Conservation (phyloP, 2,329 filamentous ascomycete species). For the Knoxdaviesia capensis region DNA sequence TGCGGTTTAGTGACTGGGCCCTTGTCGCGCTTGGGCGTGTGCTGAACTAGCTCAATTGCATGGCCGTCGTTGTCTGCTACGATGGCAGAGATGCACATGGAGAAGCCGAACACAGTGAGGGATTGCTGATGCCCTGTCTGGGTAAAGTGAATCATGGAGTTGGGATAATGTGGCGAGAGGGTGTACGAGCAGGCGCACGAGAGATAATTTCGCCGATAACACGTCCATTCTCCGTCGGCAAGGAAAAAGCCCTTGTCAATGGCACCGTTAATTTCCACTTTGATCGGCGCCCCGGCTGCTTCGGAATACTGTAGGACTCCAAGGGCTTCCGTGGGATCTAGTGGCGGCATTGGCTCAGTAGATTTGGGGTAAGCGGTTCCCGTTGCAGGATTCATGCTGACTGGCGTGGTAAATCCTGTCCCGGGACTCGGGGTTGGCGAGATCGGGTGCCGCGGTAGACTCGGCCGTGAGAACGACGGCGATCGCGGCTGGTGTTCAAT, state of each 20-base stretch:
- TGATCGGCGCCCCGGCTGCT: conserved; percentile 26
- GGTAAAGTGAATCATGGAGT: conserved; percentile 29
- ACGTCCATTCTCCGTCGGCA: conserved; percentile 70
- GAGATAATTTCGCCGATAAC: conserved; percentile 83
- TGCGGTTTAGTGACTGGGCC: conserved; percentile 60
- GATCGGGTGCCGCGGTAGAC: conserved; percentile 28
- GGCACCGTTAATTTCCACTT: conserved; percentile 54
- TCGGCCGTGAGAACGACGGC: conserved; percentile 24
- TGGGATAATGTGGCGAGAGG: conserved; percentile 34
- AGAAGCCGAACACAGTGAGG: conserved; percentile 51
- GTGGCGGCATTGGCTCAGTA: conserved; percentile 28
- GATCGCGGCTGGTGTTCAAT: conserved; percentile 30
- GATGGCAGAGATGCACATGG: conserved; percentile 68
- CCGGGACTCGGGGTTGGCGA: conserved; percentile 30
- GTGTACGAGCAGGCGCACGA: conserved; percentile 64
- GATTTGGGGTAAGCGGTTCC: conserved; percentile 16
- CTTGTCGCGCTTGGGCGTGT: conserved; percentile 82
- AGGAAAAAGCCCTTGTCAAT: conserved; percentile 84
- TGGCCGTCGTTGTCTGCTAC: conserved; percentile 61
- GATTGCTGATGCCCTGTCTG: conserved; percentile 28
- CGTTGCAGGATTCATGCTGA: conserved; percentile 28
- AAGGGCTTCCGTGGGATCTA: conserved; percentile 27
- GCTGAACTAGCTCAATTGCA: conserved; percentile 66
- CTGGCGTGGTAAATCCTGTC: conserved; percentile 20
- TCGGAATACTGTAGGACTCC: conserved; percentile 43